A percentile compares a stretch with the other conserved stretches of the same genome.
phyloP scores from a whole-genome alignment of 148 eudicot genomes.

The Spergularia bocconei region DNA sequence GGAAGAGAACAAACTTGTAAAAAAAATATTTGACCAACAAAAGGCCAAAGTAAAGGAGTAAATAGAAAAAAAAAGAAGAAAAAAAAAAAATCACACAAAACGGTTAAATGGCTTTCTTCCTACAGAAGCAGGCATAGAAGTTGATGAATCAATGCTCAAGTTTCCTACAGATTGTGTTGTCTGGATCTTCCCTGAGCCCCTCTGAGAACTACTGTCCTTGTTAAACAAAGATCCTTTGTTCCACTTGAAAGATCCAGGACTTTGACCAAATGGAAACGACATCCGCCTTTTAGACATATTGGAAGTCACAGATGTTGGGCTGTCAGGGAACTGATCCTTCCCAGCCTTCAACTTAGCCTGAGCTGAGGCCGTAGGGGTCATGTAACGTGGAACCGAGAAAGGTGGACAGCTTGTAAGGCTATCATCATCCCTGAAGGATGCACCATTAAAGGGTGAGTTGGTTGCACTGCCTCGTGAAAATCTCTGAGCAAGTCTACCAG shows the following conservation, averaged over 20 bases:
- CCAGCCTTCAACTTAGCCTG: slow-evolving; percentile 53
- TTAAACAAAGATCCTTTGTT: slow-evolving; percentile 40
- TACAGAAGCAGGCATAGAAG: slow-evolving; percentile 73
- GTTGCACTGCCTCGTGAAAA: slow-evolving; percentile 38
- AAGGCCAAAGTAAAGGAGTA: slow-evolving; percentile 8
- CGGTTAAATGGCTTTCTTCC: slow-evolving; percentile 95
- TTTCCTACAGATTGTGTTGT: slow-evolving; percentile 55
- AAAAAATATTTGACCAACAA: not conserved
- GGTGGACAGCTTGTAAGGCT: slow-evolving; percentile 87
- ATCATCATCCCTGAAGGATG: slow-evolving; percentile 57
- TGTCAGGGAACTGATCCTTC: slow-evolving; percentile 44
- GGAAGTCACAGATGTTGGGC: slow-evolving; percentile 32
- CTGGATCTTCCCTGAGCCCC: slow-evolving; percentile 43
- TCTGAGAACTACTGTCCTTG: slow-evolving; percentile 45
- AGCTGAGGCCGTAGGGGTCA: slow-evolving; percentile 69
- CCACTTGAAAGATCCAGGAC: slow-evolving; percentile 75
- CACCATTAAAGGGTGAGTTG: slow-evolving; percentile 42
- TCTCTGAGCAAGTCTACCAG: slow-evolving; percentile 41
- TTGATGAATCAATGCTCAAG: slow-evolving; percentile 69
- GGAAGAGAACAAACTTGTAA: slow-evolving; percentile 5
- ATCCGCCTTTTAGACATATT: slow-evolving; percentile 65
- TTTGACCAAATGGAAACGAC: slow-evolving; percentile 69
- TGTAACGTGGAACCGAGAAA: slow-evolving; percentile 69
- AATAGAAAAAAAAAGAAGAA: not conserved
- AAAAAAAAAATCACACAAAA: slow-evolving; percentile 60